Evolutionary conservation across 768 basidiomycete species (phyloP).

Genomic region (Pleurotus sapidus): DNA sequence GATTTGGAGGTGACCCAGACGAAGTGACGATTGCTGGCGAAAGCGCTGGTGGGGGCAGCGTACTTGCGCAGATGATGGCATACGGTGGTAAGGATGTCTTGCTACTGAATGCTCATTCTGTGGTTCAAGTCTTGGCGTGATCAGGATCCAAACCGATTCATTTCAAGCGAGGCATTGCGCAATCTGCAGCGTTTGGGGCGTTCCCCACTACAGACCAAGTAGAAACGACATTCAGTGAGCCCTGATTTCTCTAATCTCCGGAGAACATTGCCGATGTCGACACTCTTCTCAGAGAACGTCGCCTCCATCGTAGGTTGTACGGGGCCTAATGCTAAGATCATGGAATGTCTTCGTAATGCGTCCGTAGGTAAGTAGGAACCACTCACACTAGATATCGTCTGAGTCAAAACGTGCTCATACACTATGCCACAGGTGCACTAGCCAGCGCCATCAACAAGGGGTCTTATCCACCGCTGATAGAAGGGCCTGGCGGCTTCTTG

Average conservation of each 20-base stretch:
- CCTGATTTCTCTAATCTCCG: neutral
- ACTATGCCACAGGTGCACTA: slow-evolving; percentile 25
- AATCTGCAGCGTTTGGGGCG: slow-evolving; percentile 41
- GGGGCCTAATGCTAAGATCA: slow-evolving; percentile 19
- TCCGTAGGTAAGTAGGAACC: slow-evolving; percentile 19
- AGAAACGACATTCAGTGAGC: slow-evolving; percentile 22
- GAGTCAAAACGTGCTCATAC: slow-evolving; percentile 5
- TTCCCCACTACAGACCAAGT: slow-evolving; percentile 23
- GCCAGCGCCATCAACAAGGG: slow-evolving; percentile 37
- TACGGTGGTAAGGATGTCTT: slow-evolving; percentile 29
- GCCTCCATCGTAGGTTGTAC: slow-evolving; percentile 27
- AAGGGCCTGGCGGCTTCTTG: slow-evolving; percentile 25
- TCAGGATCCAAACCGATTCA: slow-evolving; percentile 29
- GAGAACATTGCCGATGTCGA: neutral
- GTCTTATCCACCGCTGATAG: slow-evolving; percentile 25
- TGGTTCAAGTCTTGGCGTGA: neutral
- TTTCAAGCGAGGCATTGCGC: slow-evolving; percentile 36
- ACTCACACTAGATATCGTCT: too few species aligned
- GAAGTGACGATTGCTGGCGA: slow-evolving; percentile 33
- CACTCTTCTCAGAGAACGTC: slow-evolving; percentile 21
- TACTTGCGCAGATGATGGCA: slow-evolving; percentile 42
- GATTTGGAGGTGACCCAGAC: slow-evolving; percentile 31
- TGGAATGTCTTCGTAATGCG: slow-evolving; percentile 28
- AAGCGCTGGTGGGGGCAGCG: slow-evolving; percentile 41
- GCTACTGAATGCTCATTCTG: neutral